phyloP scores from a whole-genome alignment of 768 basidiomycete genomes.

The Rhodotorula kratochvilovae region DNA sequence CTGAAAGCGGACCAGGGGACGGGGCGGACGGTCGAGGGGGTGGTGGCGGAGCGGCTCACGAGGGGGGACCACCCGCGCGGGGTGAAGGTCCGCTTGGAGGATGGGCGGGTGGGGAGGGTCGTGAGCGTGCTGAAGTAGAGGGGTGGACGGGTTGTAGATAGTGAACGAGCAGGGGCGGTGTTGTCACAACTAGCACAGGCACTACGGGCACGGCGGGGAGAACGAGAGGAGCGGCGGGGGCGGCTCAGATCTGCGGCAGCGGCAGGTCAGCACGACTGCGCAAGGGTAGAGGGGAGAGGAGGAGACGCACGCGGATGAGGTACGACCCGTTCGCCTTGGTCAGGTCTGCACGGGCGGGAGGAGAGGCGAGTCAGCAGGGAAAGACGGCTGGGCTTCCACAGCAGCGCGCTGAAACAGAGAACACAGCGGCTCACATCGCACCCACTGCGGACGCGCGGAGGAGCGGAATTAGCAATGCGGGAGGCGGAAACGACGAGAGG shows the following conservation, averaged over 20 bases:
- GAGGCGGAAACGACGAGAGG: too few species aligned
- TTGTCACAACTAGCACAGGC: neutral
- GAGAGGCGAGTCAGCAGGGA: neutral
- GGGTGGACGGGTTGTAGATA: neutral
- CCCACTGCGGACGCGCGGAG: constrained; percentile 8
- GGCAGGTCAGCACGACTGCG: too few species aligned
- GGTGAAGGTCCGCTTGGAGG: constrained; percentile 29
- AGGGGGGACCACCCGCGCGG: constrained; percentile 36
- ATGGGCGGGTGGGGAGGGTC: constrained; percentile 33
- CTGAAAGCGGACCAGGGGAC: constrained; percentile 35
- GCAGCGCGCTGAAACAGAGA: too few species aligned
- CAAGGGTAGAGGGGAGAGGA: too few species aligned
- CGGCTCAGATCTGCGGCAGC: neutral
- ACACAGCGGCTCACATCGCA: constrained; percentile 11
- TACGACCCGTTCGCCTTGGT: constrained; percentile 31
- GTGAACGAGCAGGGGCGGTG: neutral
- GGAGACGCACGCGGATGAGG: constrained; percentile 20
- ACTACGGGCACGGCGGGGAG: neutral
- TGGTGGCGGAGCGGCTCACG: constrained; percentile 23
- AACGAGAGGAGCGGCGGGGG: neutral
- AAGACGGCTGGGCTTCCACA: too few species aligned
- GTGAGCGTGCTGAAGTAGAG: constrained; percentile 4
- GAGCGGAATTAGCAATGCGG: neutral
- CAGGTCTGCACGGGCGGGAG: constrained; percentile 4
- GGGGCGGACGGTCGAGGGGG: constrained; percentile 25